Evolutionary conservation across 352 stramenopile species (phyloP), one percentile per base, ranked within the genome.

Genomic region (Phytopythium montanum): DNA sequence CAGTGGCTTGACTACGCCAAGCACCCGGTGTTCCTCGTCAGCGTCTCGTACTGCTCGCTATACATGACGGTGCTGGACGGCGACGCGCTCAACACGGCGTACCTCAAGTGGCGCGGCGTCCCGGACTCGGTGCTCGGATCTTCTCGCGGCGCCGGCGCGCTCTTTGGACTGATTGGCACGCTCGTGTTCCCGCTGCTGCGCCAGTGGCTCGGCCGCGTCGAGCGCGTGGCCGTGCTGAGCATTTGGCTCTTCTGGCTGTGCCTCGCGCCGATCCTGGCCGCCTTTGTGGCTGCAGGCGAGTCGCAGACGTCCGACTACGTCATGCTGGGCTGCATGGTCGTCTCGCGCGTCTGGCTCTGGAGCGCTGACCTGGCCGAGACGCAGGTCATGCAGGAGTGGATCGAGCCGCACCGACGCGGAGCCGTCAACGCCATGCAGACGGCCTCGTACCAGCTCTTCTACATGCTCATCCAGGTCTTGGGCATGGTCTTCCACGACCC

Each of bases 301-400:
- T 78, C 69, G 5, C 13, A 58, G 5, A 62, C 68, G 13, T 82
- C 78, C 18, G 78, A 88, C 68, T 86, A 85, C 65, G 66, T 68
- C 5, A 81, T 88, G 67, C 58, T 88, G 34, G 64, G 51, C 4
- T 82, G 73, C 44, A 67, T 86, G 50, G 61, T 81, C 18, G 59
- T 82, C 21, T 85, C 76, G 9, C 75, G 79, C 29, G 51, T 74
- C 51, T 87, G 76, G 73, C 70, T 88, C 10, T 86, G 79, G 79
- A 80, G 56, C 29, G 66, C 61, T 9, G 77, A 87, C 54, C 54
- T 89, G n/a, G 77, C 73, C 8, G 76, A 87, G 64, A 86, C 75
- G 26, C 79, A 89, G 68, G 77, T 86, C 54, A 87, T 87, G 77
- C 79, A 88, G 57, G 79, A 88, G 65, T 85, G 74, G 73, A 79